Evolutionary conservation across 257 asterid species (phyloP), one percentile per base, ranked within the genome.

Genomic region (Forsythia suspensa): DNA sequence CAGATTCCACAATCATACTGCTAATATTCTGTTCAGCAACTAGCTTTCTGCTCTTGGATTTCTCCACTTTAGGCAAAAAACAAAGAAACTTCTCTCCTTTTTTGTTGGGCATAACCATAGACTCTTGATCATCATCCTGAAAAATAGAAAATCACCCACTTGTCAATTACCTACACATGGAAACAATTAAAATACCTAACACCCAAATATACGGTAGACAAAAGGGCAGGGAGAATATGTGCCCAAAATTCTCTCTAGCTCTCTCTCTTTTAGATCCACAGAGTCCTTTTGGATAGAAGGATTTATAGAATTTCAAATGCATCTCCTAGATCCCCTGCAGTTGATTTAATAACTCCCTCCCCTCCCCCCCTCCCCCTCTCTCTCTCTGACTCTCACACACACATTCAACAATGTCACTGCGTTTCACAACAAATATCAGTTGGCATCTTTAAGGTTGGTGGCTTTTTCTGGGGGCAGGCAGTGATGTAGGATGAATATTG

Each of bases 61-160:
- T 94, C 83, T 96, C 90, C 83, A 88, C 87, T 85, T 90, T 94
- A 70, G 99, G 99, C 87, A 96, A 81, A 84, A 76, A 94, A 80
- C 98, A 96, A 8, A 84, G 89, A 78, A 89, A 94, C 79, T 90
- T 96, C 74, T 92, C 97, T 52, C 97, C 97, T 41, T 84, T 85
- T 75, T 89, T 92, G 75, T 92, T 89, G 77, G 89, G 91, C 95
- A 96, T 94, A 72, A 84, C 76, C 77, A 90, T 66, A 66, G 93
- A 91, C 86, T 94, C 98, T 84, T 92, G 98, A 80, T 89, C 98
- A 70, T 89, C 92, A 74, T 92, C 95, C 99, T 94, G 91, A 78
- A 79, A 79, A 76, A 63, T 9, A 67, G 68, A 84, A 79, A 72
- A 80, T 41, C 40, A 67, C 37, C 48, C 46, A 74, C 44, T 20